Percentiles rank a stretch among this genome's conserved stretches.
Conservation (phyloP, 306 rosid species). For the Dalbergia cultrata region DNA sequence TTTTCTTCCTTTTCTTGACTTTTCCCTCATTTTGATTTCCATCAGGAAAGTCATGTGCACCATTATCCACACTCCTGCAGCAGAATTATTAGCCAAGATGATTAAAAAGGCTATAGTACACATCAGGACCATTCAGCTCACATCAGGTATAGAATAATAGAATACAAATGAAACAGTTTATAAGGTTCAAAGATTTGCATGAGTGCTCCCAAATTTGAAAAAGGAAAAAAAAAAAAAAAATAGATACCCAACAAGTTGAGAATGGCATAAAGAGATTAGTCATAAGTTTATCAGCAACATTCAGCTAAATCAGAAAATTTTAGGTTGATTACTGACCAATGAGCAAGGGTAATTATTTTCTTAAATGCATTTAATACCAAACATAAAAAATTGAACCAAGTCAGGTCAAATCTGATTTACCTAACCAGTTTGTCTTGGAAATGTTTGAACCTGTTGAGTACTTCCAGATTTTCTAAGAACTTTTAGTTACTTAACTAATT, state of each 20-base stretch:
- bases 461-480: neutral
- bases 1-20: conserved; percentile 63
- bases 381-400: conserved; percentile 19
- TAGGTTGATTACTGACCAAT: conserved; percentile 11
- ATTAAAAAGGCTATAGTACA: conserved; percentile 29
- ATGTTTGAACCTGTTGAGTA: conserved; percentile 18
- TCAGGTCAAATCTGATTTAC: neutral
- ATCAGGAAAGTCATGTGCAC: conserved; percentile 46
- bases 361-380: conserved; percentile 3
- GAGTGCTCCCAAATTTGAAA: neutral
- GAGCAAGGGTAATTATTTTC: neutral
- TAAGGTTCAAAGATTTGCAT: conserved; percentile 1
- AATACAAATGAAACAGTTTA: neutral
- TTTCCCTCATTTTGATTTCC: conserved; percentile 57
- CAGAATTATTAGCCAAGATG: conserved; percentile 31
- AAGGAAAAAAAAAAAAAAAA: neutral
- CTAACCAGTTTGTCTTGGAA: neutral
- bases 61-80: conserved; percentile 51
- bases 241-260: conserved; percentile 1
- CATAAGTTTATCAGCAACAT: conserved; percentile 9
- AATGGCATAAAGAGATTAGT: conserved; percentile 3
- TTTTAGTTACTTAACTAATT: neutral
- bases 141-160: conserved; percentile 16
- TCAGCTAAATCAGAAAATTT: neutral
- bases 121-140: neutral